phyloP scores from a whole-genome alignment of 768 basidiomycete species.

The Megacollybia marginata region DNA sequence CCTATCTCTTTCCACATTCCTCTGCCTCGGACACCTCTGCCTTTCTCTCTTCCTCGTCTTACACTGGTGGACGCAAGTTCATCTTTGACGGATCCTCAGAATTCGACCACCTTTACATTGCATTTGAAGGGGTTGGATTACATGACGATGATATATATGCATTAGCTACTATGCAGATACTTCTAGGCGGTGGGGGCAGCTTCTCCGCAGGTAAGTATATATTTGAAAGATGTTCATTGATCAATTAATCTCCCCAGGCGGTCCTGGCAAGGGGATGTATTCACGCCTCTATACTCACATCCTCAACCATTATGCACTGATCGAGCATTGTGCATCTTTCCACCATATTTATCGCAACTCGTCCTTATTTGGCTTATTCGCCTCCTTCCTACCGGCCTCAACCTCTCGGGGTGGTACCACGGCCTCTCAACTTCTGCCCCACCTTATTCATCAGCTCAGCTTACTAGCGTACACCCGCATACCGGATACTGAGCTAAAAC shows the following conservation, averaged over 20 bases:
- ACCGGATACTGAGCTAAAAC: conserved; percentile 60
- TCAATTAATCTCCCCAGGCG: conserved; percentile 40
- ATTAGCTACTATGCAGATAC: conserved; percentile 88
- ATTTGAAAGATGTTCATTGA: not conserved
- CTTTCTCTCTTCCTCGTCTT: conserved; percentile 39
- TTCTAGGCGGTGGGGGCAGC: conserved; percentile 91
- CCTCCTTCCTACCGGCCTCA: conserved; percentile 67
- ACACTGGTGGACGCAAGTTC: conserved; percentile 81
- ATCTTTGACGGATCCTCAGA: conserved; percentile 55
- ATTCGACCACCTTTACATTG: conserved; percentile 91
- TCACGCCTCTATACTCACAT: conserved; percentile 94
- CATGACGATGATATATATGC: conserved; percentile 90
- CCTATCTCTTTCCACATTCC: conserved; percentile 55
- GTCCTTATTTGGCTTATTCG: conserved; percentile 87
- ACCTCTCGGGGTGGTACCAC: conserved; percentile 53
- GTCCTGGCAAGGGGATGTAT: conserved; percentile 99
- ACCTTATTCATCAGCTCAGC: conserved; percentile 85
- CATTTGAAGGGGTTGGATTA: conserved; percentile 86
- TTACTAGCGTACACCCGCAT: conserved; percentile 65
- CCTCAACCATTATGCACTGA: conserved; percentile 86
- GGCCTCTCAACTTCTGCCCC: conserved; percentile 66
- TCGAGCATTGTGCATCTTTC: conserved; percentile 95
- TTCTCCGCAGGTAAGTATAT: conserved; percentile 75
- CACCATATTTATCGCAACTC: conserved; percentile 97
- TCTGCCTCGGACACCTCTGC: conserved; percentile 11